Evolutionary conservation across 148 eudicot species (phyloP).

Genomic region (Persicaria maculosa): DNA sequence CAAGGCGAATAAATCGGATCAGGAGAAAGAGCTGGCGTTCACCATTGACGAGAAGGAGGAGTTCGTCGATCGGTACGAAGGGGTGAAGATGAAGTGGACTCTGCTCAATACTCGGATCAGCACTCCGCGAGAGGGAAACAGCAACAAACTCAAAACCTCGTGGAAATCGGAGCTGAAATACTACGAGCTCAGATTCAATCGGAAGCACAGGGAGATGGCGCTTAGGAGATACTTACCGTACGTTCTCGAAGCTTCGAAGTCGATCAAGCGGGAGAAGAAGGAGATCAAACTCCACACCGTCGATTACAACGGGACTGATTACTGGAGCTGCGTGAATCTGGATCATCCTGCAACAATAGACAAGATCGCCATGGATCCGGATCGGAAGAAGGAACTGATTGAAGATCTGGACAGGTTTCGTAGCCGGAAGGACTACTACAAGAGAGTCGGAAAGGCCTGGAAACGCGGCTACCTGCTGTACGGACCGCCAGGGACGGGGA

Average conservation of each 20-base stretch:
- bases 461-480: slow-evolving; percentile 30
- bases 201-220: slow-evolving; percentile 33
- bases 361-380: slow-evolving; percentile 22
- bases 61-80: slow-evolving; percentile 28
- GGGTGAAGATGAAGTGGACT: slow-evolving; percentile 34
- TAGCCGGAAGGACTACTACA: slow-evolving; percentile 8
- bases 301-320: slow-evolving; percentile 27
- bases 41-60: slow-evolving; percentile 44
- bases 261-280: slow-evolving; percentile 10
- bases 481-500: slow-evolving; percentile 68
- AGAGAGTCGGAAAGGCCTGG: slow-evolving; percentile 28
- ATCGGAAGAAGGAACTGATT: slow-evolving; percentile 16
- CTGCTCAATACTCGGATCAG: slow-evolving; percentile 12
- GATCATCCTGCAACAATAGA: slow-evolving; percentile 35
- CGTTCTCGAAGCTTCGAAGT: slow-evolving; percentile 3
- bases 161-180: slow-evolving; percentile 21
- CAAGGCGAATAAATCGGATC: slow-evolving; percentile 29
- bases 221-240: slow-evolving; percentile 18
- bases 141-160: slow-evolving; percentile 3
- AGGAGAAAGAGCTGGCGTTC: slow-evolving; percentile 25
- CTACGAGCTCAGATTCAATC: slow-evolving; percentile 28
- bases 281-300: slow-evolving; percentile 14
- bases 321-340: slow-evolving; percentile 31
- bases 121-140: slow-evolving; percentile 1
- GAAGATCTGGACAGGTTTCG: slow-evolving; percentile 26